These are phyloP conservation scores for Biancaea sappan DNA, from an alignment of 306 rosid species.

Conservation along the genomic window DNA sequence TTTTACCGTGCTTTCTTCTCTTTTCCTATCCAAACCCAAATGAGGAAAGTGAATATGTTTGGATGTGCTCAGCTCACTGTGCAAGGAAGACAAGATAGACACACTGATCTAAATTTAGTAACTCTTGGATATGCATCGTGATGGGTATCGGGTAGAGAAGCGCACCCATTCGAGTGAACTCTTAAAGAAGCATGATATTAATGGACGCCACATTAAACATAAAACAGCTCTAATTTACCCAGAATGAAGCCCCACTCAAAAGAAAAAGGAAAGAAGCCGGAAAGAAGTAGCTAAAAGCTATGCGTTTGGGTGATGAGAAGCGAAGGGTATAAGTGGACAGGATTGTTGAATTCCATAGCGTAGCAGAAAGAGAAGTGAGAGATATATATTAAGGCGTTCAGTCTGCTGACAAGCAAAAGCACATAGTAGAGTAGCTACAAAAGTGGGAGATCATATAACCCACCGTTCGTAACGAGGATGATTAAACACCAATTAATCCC, in stretches of 20 bases:
- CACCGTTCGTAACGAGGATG: constrained; percentile 5
- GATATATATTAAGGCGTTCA: constrained; percentile 2
- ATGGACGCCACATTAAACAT: constrained; percentile 11
- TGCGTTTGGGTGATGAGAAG: not conserved
- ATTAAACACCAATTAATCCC: constrained; percentile 22
- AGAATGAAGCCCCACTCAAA: not conserved
- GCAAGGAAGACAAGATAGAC: constrained; percentile 53
- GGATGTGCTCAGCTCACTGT: constrained; percentile 47
- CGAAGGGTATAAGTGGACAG: constrained; percentile 20
- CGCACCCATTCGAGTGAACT: constrained; percentile 46
- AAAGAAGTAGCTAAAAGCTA: not conserved
- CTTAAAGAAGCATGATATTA: constrained; percentile 48
- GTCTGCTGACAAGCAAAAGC: constrained; percentile 36
- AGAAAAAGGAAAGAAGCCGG: constrained; percentile 12
- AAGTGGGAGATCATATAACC: constrained; percentile 31
- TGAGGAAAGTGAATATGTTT: constrained; percentile 71
- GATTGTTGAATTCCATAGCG: constrained; percentile 25
- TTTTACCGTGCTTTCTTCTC: constrained; percentile 34
- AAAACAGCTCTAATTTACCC: not conserved
- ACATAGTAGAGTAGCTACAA: constrained; percentile 7
- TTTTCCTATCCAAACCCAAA: constrained; percentile 52
- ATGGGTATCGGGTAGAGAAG: constrained; percentile 20
- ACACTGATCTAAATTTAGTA: constrained; percentile 58
- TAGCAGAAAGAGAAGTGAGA: constrained; percentile 34
- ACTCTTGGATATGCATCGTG: constrained; percentile 25